phyloP scores from a whole-genome alignment of 2,329 filamentous ascomycete genomes.

The Fusarium napiforme region DNA sequence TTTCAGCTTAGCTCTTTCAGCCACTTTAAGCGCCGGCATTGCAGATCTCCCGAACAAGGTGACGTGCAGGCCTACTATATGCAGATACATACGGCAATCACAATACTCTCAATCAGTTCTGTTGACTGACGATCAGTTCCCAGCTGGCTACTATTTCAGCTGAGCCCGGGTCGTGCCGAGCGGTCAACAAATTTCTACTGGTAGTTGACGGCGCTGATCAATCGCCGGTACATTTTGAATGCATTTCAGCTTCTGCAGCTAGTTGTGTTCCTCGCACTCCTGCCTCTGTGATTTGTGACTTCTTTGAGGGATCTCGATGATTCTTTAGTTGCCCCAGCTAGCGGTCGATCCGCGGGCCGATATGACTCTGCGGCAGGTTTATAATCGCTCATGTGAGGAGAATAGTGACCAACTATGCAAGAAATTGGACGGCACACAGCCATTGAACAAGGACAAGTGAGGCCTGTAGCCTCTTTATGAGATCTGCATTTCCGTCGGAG shows the following conservation, averaged over 20 bases:
- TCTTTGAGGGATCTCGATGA: not conserved
- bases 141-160: too few relatives aligned
- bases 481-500: not conserved
- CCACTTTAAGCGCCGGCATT: too few relatives aligned
- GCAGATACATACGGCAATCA: too few relatives aligned
- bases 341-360: fast-evolving
- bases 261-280: fast-evolving
- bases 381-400: fast-evolving
- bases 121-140: too few relatives aligned
- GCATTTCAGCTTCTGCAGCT: not conserved
- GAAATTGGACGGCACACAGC: fast-evolving
- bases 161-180: too few relatives aligned
- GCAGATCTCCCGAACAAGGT: too few relatives aligned
- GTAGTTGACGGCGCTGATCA: fast-evolving
- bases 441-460: fast-evolving
- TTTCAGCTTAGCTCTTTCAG: too few relatives aligned
- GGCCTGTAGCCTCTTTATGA: fast-evolving
- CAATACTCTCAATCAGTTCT: too few relatives aligned
- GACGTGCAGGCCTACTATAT: too few relatives aligned
- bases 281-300: fast-evolving
- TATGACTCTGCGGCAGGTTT: not conserved
- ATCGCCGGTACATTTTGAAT: too few relatives aligned
- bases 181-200: too few relatives aligned
- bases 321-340: fast-evolving
- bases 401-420: fast-evolving